Percentiles rank a stretch among this genome's conserved stretches.
These are phyloP conservation scores for Citrullus mucosospermus DNA, from an alignment of 306 rosid genomes.

Conservation along the genomic window DNA sequence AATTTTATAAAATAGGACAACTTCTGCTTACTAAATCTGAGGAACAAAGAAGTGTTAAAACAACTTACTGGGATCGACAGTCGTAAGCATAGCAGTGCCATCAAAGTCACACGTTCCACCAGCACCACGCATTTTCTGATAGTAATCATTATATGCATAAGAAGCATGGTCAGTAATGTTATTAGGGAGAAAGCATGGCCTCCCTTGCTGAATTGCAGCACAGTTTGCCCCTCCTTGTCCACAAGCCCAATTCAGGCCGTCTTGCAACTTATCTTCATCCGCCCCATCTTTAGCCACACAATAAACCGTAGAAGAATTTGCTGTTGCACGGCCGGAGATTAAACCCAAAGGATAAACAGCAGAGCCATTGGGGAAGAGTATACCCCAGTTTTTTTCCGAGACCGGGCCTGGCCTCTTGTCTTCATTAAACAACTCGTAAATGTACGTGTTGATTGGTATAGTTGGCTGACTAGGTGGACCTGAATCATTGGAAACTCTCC, in stretches of 20 bases:
- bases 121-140: conserved; percentile 48
- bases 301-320: conserved; percentile 47
- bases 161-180: conserved; percentile 63
- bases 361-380: conserved; percentile 53
- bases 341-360: conserved; percentile 49
- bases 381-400: conserved; percentile 62
- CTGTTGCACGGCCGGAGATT: conserved; percentile 23
- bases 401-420: conserved; percentile 76
- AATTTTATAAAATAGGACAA: not conserved
- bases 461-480: conserved; percentile 82
- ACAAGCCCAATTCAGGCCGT: conserved; percentile 81
- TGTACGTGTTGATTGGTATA: conserved; percentile 57
- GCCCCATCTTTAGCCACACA: conserved; percentile 67
- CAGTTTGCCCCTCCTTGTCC: conserved; percentile 84
- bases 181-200: conserved; percentile 59
- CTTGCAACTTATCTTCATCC: conserved; percentile 60
- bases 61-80: conserved; percentile 69
- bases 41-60: conserved; percentile 3
- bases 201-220: conserved; percentile 57
- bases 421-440: conserved; percentile 87
- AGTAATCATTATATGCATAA: conserved; percentile 81
- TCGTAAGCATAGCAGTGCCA: conserved; percentile 50
- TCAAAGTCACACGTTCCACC: conserved; percentile 92
- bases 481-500: conserved; percentile 69
- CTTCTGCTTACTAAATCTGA: not conserved